Conservation (phyloP, 768 basidiomycete genomes). For the Pluteus cervinus region DNA sequence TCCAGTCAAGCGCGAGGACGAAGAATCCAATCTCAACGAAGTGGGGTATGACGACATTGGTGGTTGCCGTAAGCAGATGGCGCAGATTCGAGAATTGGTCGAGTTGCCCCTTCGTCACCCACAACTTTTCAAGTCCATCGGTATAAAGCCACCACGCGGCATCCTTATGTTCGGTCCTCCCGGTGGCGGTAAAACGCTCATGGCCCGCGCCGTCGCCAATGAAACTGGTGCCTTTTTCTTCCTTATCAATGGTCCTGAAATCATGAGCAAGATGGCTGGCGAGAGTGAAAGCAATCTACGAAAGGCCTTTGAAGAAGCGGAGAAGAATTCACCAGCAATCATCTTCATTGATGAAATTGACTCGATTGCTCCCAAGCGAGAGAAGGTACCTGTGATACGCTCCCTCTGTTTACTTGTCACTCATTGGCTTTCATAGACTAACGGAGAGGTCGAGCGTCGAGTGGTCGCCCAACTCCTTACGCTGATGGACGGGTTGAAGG, state of each 20-base stretch:
- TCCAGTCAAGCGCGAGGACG: conserved; percentile 97
- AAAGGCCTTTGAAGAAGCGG: conserved; percentile 99
- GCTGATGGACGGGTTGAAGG: conserved; percentile 98
- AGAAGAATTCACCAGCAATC: conserved; percentile 99
- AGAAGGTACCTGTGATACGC: conserved; percentile 61
- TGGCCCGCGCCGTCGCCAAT: conserved; percentile 99
- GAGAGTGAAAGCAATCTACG: conserved; percentile 96
- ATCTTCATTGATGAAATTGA: conserved; percentile 99
- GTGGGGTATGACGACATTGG: conserved; percentile 99
- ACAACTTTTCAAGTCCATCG: conserved; percentile 99
- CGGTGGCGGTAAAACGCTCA: conserved; percentile 98
- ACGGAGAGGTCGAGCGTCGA: conserved; percentile 99
- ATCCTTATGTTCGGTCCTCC: conserved; percentile 98
- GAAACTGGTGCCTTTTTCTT: conserved; percentile 99
- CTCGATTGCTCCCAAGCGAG: conserved; percentile 99
- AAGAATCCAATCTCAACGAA: conserved; percentile 92
- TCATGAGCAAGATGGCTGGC: conserved; percentile 99
- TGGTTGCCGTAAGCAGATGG: conserved; percentile 99
- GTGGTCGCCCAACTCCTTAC: conserved; percentile 98
- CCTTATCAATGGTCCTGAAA: conserved; percentile 99
- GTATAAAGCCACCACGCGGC: conserved; percentile 99
- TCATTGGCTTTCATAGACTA: conserved; percentile 53
- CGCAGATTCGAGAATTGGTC: conserved; percentile 98
- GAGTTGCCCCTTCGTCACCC: conserved; percentile 97
- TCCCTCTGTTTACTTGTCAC: neutral